These are phyloP conservation scores for Podosphaera aphanis DNA, from an alignment of 2,329 filamentous ascomycete species.

Conservation along the genomic window DNA sequence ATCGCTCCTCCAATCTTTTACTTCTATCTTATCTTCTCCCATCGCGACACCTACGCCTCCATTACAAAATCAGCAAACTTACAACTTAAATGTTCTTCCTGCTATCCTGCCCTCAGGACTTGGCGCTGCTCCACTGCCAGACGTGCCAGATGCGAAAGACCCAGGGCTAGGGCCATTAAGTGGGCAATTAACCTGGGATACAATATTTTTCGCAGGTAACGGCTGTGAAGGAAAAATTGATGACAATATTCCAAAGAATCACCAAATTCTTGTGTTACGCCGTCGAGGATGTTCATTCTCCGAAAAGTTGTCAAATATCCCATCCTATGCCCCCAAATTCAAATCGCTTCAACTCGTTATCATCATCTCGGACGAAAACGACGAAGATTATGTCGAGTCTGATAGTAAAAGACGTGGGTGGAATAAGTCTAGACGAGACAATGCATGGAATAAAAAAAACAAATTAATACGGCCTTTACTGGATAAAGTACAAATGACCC, in stretches of 20 bases:
- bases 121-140: conserved; percentile 47
- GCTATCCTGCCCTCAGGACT: conserved; percentile 26
- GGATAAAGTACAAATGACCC: conserved; percentile 39
- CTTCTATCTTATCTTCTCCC: conserved; percentile 24
- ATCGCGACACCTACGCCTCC: conserved; percentile 18
- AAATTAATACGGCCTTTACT: conserved; percentile 38
- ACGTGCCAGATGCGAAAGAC: conserved; percentile 22
- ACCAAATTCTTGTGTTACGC: conserved; percentile 63
- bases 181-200: conserved; percentile 38
- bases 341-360: conserved; percentile 57
- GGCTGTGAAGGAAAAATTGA: conserved; percentile 35
- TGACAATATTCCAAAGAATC: conserved; percentile 23
- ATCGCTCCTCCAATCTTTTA: conserved; percentile 25
- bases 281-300: conserved; percentile 71
- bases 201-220: conserved; percentile 45
- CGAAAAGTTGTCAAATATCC: conserved; percentile 66
- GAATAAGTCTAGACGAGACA: not conserved
- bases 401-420: conserved; percentile 16
- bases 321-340: conserved; percentile 40
- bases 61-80: conserved; percentile 12
- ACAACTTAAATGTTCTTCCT: conserved; percentile 17
- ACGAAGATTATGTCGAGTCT: conserved; percentile 7
- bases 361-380: conserved; percentile 36
- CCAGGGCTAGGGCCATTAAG: conserved; percentile 15
- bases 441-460: not conserved